Conservation (phyloP, 805 yeast genomes). For the Yamadazyma paraphyllophila region DNA sequence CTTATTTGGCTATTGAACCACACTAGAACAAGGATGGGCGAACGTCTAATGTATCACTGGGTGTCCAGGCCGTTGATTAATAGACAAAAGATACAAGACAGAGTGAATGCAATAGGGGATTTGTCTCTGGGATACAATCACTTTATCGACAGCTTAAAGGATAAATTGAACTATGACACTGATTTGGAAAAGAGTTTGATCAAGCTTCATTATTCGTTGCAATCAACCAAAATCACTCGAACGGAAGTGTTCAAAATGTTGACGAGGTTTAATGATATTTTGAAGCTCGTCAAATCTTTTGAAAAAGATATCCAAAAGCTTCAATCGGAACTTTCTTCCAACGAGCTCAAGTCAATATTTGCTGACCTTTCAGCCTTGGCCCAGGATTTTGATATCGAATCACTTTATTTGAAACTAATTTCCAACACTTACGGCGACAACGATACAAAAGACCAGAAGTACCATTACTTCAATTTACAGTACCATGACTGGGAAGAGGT, state of each 20-base stretch:
- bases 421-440: conserved; percentile 49
- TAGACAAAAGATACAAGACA: conserved; percentile 50
- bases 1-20: conserved; percentile 78
- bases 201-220: conserved; percentile 38
- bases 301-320: conserved; percentile 28
- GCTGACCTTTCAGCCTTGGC: conserved; percentile 33
- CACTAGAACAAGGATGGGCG: conserved; percentile 77
- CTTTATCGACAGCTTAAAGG: conserved; percentile 31
- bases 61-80: conserved; percentile 66
- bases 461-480: conserved; percentile 40
- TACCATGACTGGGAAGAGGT: conserved; percentile 40
- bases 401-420: conserved; percentile 46
- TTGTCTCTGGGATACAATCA: conserved; percentile 29
- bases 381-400: conserved; percentile 25
- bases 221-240: conserved; percentile 28
- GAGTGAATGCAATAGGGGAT: conserved; percentile 55
- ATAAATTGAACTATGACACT: conserved; percentile 21
- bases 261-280: conserved; percentile 25
- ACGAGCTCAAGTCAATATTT: conserved; percentile 38
- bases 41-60: conserved; percentile 68
- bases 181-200: conserved; percentile 38
- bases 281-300: conserved; percentile 26
- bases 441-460: conserved; percentile 42
- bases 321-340: conserved; percentile 26
- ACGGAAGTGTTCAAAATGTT: conserved; percentile 33